Conservation (phyloP, 345 rosid genomes). For the Populus tremula region DNA sequence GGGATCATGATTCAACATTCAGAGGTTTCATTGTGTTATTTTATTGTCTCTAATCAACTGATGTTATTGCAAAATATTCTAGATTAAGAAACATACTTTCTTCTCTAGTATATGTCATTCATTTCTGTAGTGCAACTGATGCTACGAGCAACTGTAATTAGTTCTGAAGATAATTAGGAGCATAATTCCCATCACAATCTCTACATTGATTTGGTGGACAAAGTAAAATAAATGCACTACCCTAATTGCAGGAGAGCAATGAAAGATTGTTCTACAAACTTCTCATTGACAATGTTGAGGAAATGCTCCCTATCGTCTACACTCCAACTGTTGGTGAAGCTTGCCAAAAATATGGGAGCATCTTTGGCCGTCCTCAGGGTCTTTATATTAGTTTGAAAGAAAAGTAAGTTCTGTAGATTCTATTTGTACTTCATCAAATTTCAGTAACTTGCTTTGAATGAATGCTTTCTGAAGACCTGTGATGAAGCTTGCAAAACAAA, state of each 20-base stretch:
- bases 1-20: neutral
- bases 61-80: neutral
- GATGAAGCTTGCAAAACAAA: constrained; percentile 7
- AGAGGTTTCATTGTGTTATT: neutral
- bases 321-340: constrained; percentile 99
- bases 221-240: neutral
- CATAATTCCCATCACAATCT: neutral
- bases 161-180: neutral
- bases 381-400: constrained; percentile 92
- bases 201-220: neutral
- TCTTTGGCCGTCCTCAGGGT: constrained; percentile 95
- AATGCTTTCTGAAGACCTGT: constrained; percentile 4
- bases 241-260: constrained; percentile 64
- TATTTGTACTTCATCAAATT: constrained; percentile 3
- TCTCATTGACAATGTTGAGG: constrained; percentile 85
- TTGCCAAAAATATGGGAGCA: constrained; percentile 96
- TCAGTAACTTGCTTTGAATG: neutral
- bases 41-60: neutral
- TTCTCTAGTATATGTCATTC: neutral
- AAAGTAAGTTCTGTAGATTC: constrained; percentile 45
- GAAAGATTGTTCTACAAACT: constrained; percentile 89
- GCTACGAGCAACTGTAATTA: neutral
- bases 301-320: constrained; percentile 88
- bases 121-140: neutral
- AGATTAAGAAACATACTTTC: neutral